Evolutionary conservation across 108 stramenopile genomes (phyloP).

Genomic region (Seminavis robusta): DNA sequence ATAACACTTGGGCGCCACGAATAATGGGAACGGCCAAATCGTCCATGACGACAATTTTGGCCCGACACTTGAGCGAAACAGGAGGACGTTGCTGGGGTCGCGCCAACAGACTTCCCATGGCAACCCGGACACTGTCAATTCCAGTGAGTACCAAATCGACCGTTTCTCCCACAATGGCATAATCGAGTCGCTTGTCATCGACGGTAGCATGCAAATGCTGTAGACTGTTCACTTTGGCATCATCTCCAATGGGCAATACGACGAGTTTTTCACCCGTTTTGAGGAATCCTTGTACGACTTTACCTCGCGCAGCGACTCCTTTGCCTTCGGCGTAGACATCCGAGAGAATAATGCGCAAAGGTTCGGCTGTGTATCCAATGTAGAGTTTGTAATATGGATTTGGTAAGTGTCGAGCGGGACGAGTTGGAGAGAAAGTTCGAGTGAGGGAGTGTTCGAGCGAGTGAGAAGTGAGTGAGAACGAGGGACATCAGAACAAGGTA

Average conservation of each 20-base stretch:
- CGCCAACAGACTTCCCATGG: slow-evolving; percentile 74
- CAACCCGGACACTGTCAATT: slow-evolving; percentile 72
- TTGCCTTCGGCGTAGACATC: slow-evolving; percentile 79
- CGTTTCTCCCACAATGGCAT: slow-evolving; percentile 86
- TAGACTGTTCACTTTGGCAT: slow-evolving; percentile 58
- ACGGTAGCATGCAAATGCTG: slow-evolving; percentile 58
- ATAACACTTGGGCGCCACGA: slow-evolving; percentile 82
- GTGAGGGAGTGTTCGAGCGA: too few relatives aligned
- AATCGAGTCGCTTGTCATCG: slow-evolving; percentile 17
- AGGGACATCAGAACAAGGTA: too few relatives aligned
- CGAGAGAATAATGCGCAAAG: slow-evolving; percentile 84
- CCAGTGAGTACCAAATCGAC: slow-evolving; percentile 71
- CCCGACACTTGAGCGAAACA: slow-evolving; percentile 65
- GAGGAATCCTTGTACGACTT: slow-evolving; percentile 80
- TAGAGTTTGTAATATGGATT: too few relatives aligned
- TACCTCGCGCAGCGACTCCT: slow-evolving; percentile 64
- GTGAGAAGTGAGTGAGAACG: too few relatives aligned
- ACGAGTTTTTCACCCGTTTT: slow-evolving; percentile 57
- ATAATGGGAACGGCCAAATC: slow-evolving; percentile 96
- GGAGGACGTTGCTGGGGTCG: slow-evolving; percentile 60
- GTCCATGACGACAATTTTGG: slow-evolving; percentile 92
- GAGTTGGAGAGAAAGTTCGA: too few relatives aligned
- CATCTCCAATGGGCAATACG: slow-evolving; percentile 81
- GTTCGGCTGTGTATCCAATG: too few relatives aligned
- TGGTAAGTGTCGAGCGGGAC: too few relatives aligned